Conservation (phyloP, 306 rosid genomes). For the Lupinus albus region DNA sequence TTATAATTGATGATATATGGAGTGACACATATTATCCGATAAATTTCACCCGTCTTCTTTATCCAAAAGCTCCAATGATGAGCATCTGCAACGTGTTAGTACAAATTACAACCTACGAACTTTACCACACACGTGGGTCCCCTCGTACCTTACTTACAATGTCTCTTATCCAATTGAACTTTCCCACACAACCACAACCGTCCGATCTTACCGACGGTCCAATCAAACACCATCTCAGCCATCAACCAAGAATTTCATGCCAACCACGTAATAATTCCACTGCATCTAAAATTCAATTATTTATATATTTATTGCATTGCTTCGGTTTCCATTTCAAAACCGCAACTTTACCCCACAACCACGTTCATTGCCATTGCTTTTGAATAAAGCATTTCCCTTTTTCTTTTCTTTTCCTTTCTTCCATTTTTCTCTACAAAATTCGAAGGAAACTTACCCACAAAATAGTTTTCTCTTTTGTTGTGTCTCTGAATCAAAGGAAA, state of each 20-base stretch:
- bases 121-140: conserved; percentile 26
- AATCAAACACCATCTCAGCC: conserved; percentile 8
- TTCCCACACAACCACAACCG: conserved; percentile 24
- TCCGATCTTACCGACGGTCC: conserved; percentile 26
- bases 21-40: too few relatives aligned
- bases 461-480: neutral
- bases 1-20: too few relatives aligned
- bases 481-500: conserved; percentile 12
- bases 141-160: conserved; percentile 9
- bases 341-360: conserved; percentile 18
- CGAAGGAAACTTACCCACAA: neutral
- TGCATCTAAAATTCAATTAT: conserved; percentile 24
- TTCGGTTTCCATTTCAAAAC: conserved; percentile 8
- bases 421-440: conserved; percentile 6
- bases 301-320: neutral
- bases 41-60: too few relatives aligned
- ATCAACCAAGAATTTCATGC: neutral
- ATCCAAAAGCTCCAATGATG: conserved; percentile 28
- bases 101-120: conserved; percentile 5
- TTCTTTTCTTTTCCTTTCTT: neutral
- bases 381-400: conserved; percentile 34
- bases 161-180: conserved; percentile 34
- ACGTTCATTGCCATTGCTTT: conserved; percentile 33
- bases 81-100: conserved; percentile 34
- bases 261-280: conserved; percentile 24